Conservation (phyloP, 148 eudicot species). For the Camellia lanceoleosa region DNA sequence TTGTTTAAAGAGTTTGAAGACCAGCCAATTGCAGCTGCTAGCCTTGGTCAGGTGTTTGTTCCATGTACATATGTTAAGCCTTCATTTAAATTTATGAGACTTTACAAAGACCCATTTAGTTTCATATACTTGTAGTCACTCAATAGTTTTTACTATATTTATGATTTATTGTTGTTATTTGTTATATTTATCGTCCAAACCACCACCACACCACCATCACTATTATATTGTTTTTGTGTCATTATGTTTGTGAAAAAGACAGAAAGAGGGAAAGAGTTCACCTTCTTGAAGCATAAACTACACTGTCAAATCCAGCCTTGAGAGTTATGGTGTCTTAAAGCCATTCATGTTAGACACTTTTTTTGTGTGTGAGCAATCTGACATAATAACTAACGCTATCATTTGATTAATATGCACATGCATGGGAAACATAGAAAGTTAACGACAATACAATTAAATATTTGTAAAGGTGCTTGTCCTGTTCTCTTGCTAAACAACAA, state of each 20-base stretch:
- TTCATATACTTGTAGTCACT: background rate
- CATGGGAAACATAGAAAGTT: background rate
- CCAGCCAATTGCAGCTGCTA: conserved; percentile 93
- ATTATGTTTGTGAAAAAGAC: background rate
- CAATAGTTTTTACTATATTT: background rate
- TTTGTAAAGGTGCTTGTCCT: no score
- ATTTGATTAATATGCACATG: background rate
- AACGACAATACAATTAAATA: background rate
- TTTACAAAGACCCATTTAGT: background rate
- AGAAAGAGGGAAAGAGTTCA: background rate
- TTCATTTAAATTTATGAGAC: background rate
- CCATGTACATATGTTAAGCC: conserved; percentile 5
- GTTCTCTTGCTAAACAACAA: background rate
- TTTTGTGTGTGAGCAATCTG: background rate
- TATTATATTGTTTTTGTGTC: background rate
- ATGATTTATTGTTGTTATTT: background rate
- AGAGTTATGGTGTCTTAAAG: background rate
- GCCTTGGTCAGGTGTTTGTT: conserved; percentile 96
- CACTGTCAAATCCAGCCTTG: background rate
- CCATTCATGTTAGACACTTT: background rate
- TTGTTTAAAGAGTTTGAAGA: conserved; percentile 91
- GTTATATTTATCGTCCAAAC: background rate
- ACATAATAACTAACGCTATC: background rate
- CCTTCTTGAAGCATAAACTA: background rate
- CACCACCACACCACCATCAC: background rate